Evolutionary conservation across 805 yeast genomes (phyloP), one percentile per base, ranked within the genome.

Genomic region (Saccharomycopsis oosterbeekiorum): DNA sequence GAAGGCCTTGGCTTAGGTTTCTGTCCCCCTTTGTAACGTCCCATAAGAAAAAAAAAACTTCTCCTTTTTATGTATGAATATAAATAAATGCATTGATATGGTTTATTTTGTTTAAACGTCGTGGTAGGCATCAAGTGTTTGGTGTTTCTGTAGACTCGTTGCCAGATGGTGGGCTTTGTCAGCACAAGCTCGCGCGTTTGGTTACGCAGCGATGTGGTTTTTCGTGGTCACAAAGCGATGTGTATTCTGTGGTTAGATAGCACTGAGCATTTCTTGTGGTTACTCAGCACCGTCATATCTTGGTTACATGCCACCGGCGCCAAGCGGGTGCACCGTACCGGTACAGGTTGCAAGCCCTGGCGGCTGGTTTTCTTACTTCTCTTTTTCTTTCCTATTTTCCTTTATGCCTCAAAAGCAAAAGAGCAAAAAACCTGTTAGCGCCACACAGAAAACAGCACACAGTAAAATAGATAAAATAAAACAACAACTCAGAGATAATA

Each of bases 1-100:
- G 85, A 89, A 87, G 81, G 96, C 92, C 77, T 61, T 63, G 57
- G 60, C 60, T 51, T 60, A 60, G 40, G 24, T 41, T n/a, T 12
- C 36, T 17, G 21, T 41, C n/a, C 21, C 21, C 41, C 15, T 10
- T 37, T 10, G 4, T 10, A 29, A 29, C 34, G 34, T 29, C 34
- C 34, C 34, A 29, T 29, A 29, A 29, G 6, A 29, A 29, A 29
- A 29, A 29, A 29, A 29, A 29, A 29, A 29, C 34, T 29, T 29
- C 34, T 29, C 41, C 12, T 37, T 14, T 37, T 37, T 37, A 37
- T 47, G 9, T 47, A 47, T 47, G 53, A 42, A 42, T 42, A 42
- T 42, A 42, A 42, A 12, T 42, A 42, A 42, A 29, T 29, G 34
- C n/a, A 42, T 42, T 42, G 50, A 42, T 17, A 42, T 42, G 50